Base-by-base conservation (phyloP, 73 alveolate species). In the Blepharisma japonicum region DNA sequence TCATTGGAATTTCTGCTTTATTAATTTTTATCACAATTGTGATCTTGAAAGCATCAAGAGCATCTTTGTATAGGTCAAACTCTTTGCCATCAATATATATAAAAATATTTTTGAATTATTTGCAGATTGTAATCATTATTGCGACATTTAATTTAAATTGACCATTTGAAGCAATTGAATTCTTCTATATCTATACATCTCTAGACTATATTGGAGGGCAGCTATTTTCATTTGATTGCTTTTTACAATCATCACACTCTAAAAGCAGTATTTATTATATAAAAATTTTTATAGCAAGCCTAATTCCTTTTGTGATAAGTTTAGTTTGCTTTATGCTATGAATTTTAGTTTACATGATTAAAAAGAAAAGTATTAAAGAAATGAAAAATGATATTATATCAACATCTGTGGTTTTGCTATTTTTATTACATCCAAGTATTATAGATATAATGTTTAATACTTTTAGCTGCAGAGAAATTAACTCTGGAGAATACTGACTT, bases 391-490 rank as follows among this genome's bases (percentile, higher is more conserved):
- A 32, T 3, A 1, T 32, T 32, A 32, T 32, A 32, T 32, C 42
- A 32, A 32, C 42, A 32, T n/a, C 23, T 14, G 74, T 61, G 38
- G 23, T 61, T 61, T 14, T 61, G 11, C 4, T 25, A 8, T 61
- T 61, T 14, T 25, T 61, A 61, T 1, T 61, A 0, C 74, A 61
- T 25, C 14, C 74, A 18, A 61, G 14, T 61, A 14, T 61, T 20
- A 61, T 61, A 1, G 23, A 25, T 2, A 25, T 5, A 0, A 18
- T 6, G 18, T 49, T 27, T 71, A 42, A 8, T 42, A 38, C 68
- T 45, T 80, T 48, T 80, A 71, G 56, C 68, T 80, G 61, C 68
- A 56, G 4, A 81, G 38, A 27, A 45, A 72, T n/a, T 47, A 50
- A 56, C 3, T 32, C 42, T 49, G 45, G 45, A 6, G 84, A 61